Evolutionary conservation across 306 rosid genomes (phyloP), one percentile per base, ranked within the genome.

Genomic region (Gleditsia sinensis): DNA sequence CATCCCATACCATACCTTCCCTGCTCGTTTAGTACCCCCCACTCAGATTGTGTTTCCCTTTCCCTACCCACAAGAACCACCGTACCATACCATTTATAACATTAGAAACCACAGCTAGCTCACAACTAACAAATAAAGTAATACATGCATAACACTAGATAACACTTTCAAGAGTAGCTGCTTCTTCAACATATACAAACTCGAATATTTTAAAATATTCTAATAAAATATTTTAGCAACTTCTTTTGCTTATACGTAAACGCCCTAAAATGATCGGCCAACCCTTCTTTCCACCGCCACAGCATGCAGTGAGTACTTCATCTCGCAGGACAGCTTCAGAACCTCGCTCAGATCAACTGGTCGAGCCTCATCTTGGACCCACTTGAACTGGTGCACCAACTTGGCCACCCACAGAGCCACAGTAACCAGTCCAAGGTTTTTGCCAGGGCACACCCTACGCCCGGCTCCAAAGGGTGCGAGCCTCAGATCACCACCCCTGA

Each of bases 391-490:
- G 34, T 72, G 85, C 17, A 87, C 88, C 79, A 87, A 34, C 75
- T 74, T 57, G 0, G 82, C 91, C 17, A 87, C 78, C 88, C 91
- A 87, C 0, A 82, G 72, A 0, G 72, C 46, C 63, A 85, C 91
- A 0, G 84, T 87, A 21, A 80, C 89, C 0, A 87, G 51, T 0
- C 87, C 91, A 0, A 87, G 78, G 68, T 82, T 82, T 59, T 82
- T 87, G 2, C 91, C 91, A 0, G 91, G 91, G 8, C 91, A 87
- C 0, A 82, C 91, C 71, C 91, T 56, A 1, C 91, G 83, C 1
- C 91, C 91, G 0, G 91, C 87, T 6, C 91, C 91, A 2, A 87
- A 87, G 4, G 91, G 89, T 3, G 91, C 91, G 1, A 87, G 82
- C 30, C 89, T 61, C 19, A 84, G 76, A 32, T 87, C 91, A 4